Percentiles rank a stretch among this genome's conserved stretches.
Conservation (phyloP, 257 asterid species). For the Ilex asprella region DNA sequence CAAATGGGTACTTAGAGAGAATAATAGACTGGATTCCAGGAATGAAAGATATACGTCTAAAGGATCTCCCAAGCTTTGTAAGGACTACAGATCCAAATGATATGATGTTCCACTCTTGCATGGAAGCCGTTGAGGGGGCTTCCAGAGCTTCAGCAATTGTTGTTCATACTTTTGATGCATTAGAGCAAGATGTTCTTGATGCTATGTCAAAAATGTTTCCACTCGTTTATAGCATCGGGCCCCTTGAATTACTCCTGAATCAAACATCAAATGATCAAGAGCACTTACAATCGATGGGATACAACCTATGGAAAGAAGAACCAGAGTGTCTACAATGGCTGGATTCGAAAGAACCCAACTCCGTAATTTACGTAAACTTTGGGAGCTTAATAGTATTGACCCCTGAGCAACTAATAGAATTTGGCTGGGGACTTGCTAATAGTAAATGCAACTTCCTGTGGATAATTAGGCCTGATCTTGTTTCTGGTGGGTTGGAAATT, state of each 20-base stretch:
- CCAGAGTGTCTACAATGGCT: slow-evolving; percentile 14
- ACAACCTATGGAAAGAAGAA: slow-evolving; percentile 19
- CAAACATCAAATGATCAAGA: background rate
- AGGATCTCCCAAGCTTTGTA: slow-evolving; percentile 11
- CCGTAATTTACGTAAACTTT: slow-evolving; percentile 16
- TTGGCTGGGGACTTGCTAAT: slow-evolving; percentile 18
- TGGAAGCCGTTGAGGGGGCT: slow-evolving; percentile 4
- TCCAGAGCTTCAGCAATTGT: slow-evolving; percentile 10
- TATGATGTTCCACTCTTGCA: slow-evolving; percentile 1
- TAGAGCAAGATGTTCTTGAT: slow-evolving; percentile 9
- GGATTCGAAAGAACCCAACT: background rate
- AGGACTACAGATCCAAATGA: slow-evolving; percentile 14
- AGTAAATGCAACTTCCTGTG: slow-evolving; percentile 7
- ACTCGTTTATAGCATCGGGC: slow-evolving; percentile 1
- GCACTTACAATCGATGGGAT: background rate
- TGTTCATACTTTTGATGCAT: slow-evolving; percentile 6
- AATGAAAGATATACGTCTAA: background rate
- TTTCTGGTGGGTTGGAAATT: slow-evolving; percentile 5
- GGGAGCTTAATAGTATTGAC: slow-evolving; percentile 19
- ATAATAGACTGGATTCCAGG: slow-evolving; percentile 17
- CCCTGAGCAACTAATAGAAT: slow-evolving; percentile 8
- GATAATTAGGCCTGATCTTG: background rate
- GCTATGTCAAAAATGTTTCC: slow-evolving; percentile 8
- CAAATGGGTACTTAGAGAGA: slow-evolving; percentile 13
- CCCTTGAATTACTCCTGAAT: slow-evolving; percentile 4